Evolutionary conservation across 768 basidiomycete species (phyloP).

Genomic region (Boletus rubropictus): DNA sequence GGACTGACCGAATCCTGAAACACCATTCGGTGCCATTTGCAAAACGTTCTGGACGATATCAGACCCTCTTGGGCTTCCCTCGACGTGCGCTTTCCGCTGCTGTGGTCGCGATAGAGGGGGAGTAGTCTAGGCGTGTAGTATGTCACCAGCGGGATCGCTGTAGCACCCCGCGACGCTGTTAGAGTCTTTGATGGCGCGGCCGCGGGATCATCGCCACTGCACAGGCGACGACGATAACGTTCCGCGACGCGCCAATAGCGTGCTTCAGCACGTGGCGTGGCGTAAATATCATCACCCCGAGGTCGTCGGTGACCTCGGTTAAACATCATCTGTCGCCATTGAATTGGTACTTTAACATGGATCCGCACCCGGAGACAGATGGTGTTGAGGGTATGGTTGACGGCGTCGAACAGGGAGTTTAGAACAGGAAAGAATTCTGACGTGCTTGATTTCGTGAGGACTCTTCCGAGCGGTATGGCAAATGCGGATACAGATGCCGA

Average conservation of each 20-base stretch:
- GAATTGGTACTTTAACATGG: slow-evolving; percentile 5
- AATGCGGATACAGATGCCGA: slow-evolving; percentile 1
- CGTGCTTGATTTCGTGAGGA: background rate
- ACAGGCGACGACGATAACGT: slow-evolving; percentile 26
- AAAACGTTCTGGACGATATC: slow-evolving; percentile 33
- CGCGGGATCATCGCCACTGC: slow-evolving; percentile 12
- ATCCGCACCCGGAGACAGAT: slow-evolving; percentile 15
- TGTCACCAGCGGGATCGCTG: slow-evolving; percentile 22
- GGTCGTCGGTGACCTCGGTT: background rate
- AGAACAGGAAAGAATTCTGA: slow-evolving; percentile 1
- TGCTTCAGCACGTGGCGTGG: slow-evolving; percentile 23
- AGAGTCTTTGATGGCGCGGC: background rate
- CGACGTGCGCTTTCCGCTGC: background rate
- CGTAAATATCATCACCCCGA: slow-evolving; percentile 13
- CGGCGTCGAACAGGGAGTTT: slow-evolving; percentile 4
- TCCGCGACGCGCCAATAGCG: slow-evolving; percentile 29
- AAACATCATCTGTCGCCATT: slow-evolving; percentile 7
- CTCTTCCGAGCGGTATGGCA: slow-evolving; percentile 4
- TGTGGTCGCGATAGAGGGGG: slow-evolving; percentile 33
- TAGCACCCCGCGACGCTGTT: slow-evolving; percentile 3
- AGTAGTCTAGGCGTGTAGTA: slow-evolving; percentile 36
- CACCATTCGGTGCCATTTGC: slow-evolving; percentile 46
- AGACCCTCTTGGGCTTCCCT: slow-evolving; percentile 17
- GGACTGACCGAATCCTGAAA: slow-evolving; percentile 36
- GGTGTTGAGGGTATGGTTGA: slow-evolving; percentile 13